Percentiles rank a stretch among this genome's conserved stretches.
These are phyloP conservation scores for Metschnikowia kofuensis DNA, from an alignment of 805 yeast genomes.

Conservation along the genomic window DNA sequence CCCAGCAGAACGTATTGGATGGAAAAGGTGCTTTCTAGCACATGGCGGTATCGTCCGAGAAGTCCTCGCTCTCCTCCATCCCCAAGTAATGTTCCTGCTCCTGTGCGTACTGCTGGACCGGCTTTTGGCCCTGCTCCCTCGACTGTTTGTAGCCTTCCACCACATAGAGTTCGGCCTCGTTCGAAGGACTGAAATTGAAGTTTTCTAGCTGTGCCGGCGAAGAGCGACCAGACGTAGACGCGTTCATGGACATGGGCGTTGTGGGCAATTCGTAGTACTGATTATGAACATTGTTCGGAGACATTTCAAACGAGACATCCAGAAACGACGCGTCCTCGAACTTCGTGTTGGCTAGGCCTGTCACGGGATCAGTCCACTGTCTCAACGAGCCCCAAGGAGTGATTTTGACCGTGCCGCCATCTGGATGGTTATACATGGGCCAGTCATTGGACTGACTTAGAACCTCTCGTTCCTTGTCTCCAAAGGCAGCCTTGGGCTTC, in stretches of 20 bases:
- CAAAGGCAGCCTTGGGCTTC: conserved; percentile 19
- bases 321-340: conserved; percentile 42
- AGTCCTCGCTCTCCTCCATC: conserved; percentile 28
- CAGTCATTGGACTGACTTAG: conserved; percentile 36
- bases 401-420: conserved; percentile 58
- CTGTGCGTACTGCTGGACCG: conserved; percentile 20
- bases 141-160: conserved; percentile 27
- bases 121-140: not conserved
- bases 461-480: conserved; percentile 18
- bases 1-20: not conserved
- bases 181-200: conserved; percentile 32
- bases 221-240: conserved; percentile 12
- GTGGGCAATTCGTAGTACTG: conserved; percentile 18
- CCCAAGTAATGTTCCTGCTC: conserved; percentile 41
- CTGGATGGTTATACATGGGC: conserved; percentile 58
- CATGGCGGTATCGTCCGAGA: conserved; percentile 14
- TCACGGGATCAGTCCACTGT: conserved; percentile 37
- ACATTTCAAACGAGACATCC: conserved; percentile 20
- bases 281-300: conserved; percentile 6
- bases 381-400: conserved; percentile 65
- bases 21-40: not conserved
- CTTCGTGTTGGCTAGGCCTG: conserved; percentile 45
- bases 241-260: conserved; percentile 19
- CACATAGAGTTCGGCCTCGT: conserved; percentile 40
- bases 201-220: conserved; percentile 18